phyloP scores from a whole-genome alignment of 352 stramenopile genomes.

The Pythium apleroticum region DNA sequence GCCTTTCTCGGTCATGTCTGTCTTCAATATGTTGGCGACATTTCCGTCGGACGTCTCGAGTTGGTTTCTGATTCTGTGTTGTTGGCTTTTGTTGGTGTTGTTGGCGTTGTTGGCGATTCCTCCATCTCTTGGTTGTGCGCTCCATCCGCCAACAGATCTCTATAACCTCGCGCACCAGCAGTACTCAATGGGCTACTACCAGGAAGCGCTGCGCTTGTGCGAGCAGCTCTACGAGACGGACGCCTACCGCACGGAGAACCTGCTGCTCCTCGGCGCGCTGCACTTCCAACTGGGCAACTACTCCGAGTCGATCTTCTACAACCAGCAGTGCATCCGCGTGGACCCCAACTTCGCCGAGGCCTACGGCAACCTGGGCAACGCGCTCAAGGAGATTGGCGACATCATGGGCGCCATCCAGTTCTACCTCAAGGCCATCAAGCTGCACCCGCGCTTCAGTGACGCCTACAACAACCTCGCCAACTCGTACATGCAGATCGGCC shows the following conservation, averaged over 20 bases:
- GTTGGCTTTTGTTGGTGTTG: too few species aligned
- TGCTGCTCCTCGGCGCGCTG: conserved; percentile 91
- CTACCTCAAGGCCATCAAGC: conserved; percentile 92
- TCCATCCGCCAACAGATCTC: conserved; percentile 41
- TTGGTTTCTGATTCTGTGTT: conserved; percentile 6
- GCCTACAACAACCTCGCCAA: conserved; percentile 93
- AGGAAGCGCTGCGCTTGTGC: conserved; percentile 77
- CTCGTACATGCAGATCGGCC: conserved; percentile 91
- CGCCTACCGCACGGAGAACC: conserved; percentile 87
- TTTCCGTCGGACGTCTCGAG: neutral
- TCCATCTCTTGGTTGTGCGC: neutral
- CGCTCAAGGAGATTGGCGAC: conserved; percentile 94
- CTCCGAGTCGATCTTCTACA: conserved; percentile 94
- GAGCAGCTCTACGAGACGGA: conserved; percentile 90
- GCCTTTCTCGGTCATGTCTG: conserved; percentile 1
- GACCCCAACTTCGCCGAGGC: conserved; percentile 92
- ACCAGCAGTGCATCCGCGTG: conserved; percentile 93
- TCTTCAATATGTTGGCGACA: neutral
- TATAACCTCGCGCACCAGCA: conserved; percentile 81
- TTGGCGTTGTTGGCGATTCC: neutral
- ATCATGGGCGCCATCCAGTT: conserved; percentile 89
- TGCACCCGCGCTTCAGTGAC: conserved; percentile 90
- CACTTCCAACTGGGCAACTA: conserved; percentile 94
- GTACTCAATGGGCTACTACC: conserved; percentile 89
- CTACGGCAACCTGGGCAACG: conserved; percentile 94